Base-by-base conservation (phyloP, 305 asterid species). In the Fraxinus velutina region DNA sequence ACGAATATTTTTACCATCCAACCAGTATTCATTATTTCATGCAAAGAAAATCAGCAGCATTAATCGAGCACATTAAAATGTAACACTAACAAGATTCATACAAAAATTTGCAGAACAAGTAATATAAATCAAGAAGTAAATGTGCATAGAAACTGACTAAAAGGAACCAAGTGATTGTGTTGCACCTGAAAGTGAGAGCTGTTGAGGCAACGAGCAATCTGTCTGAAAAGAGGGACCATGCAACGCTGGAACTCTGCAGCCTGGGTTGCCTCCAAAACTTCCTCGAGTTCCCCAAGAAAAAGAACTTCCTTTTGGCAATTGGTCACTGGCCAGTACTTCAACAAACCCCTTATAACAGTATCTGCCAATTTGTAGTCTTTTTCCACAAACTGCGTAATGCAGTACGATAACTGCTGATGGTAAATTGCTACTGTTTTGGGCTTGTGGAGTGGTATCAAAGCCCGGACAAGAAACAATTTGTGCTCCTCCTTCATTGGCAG, bases 401-500 rank as follows among this genome's bases (percentile, higher is more conserved):
- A 95, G 80, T 91, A 93, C 2, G 87, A 88, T 77, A 95, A 77
- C 88, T 95, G 98, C 83, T 89, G 97, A 88, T 92, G 99, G 81
- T 95, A 95, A 77, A 75, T 37, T 0, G 85, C 91, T 7, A 92
- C 34, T 6, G 89, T 74, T 87, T 93, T 93, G 10, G 97, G 94
- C 78, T 93, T 95, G 85, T 95, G 99, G 29, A 95, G 92, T 0
- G 98, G 99, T 78, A 95, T 90, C 83, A 95, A 88, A 50, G 88
- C 97, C 80, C 95, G 89, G 1, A 86, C 92, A 68, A 95, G 97
- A 84, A 95, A 91, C 90, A 93, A 66, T 90, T 91, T 92, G 80
- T 95, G 99, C 89, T 95, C 99, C 90, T 93, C 99, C 87, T 95
- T 95, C 97, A 95, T 89, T 12, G 99, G 99, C 93, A 93, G 82